phyloP scores from a whole-genome alignment of 2,329 filamentous ascomycete species.

The Chaetomium sp. region DNA sequence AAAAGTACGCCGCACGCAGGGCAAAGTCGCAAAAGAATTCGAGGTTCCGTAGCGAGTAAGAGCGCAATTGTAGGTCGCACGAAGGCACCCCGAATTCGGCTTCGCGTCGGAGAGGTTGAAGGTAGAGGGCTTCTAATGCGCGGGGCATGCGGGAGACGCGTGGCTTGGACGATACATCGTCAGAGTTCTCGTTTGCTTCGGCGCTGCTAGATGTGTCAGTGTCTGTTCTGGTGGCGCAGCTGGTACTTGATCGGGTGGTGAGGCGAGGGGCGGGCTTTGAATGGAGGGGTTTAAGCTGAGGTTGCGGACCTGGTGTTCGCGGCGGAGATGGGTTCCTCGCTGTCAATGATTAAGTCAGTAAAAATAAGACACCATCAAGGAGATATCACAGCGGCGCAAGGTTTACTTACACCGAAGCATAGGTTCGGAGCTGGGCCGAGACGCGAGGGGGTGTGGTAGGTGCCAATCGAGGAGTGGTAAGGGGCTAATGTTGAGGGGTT shows the following conservation, averaged over 20 bases:
- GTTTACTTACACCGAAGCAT: slow-evolving; percentile 22
- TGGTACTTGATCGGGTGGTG: neutral
- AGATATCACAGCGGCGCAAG: neutral
- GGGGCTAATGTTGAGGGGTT: slow-evolving; percentile 19
- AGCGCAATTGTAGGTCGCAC: slow-evolving; percentile 88
- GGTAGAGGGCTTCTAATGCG: slow-evolving; percentile 77
- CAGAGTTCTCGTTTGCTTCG: neutral
- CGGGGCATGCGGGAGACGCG: slow-evolving; percentile 56
- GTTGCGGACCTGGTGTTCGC: slow-evolving; percentile 12
- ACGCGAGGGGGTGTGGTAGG: slow-evolving; percentile 14
- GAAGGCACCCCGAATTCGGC: slow-evolving; percentile 71
- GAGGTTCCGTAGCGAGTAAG: slow-evolving; percentile 81
- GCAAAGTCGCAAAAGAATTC: slow-evolving; percentile 95
- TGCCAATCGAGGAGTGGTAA: slow-evolving; percentile 18
- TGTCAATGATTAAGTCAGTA: slow-evolving; percentile 4
- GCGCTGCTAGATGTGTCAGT: neutral
- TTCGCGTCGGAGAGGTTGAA: slow-evolving; percentile 72
- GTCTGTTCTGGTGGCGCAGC: neutral
- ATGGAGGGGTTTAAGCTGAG: neutral
- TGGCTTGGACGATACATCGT: neutral
- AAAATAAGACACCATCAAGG: neutral
- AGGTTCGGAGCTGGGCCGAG: slow-evolving; percentile 21
- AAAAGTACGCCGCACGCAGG: slow-evolving; percentile 87
- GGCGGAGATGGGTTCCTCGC: slow-evolving; percentile 3
- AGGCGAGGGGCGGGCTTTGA: neutral